Evolutionary conservation across 2,329 filamentous ascomycete genomes (phyloP), one percentile per base, ranked within the genome.

Genomic region (Aspergillus brasiliensis): DNA sequence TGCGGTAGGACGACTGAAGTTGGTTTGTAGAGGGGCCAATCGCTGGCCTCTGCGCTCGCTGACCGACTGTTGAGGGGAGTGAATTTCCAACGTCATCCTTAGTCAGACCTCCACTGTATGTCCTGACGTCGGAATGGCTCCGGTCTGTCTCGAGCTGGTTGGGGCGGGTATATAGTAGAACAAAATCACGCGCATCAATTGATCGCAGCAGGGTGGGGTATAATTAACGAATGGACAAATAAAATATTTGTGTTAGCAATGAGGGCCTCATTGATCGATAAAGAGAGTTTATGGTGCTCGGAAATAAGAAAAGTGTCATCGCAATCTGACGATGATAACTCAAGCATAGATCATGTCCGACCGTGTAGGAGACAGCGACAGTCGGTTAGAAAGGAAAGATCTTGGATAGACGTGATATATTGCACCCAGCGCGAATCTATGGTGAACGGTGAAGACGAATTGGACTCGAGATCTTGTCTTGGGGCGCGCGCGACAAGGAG

Each of bases 41-140:
- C 56, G 72, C 56, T 73, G 73, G 28, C 75, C 75, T 67, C 75
- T 69, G 54, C 76, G 75, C 63, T 75, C 71, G 51, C 73, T 72
- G 56, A 76, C 69, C 31, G 75, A 71, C 31, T 69, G 65, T 15
- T 61, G 65, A 57, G 62, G 51, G 13, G 58, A 44, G 38, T 63
- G 62, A 54, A 63, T 65, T 21, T 66, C 61, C 51, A 59, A 23
- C 57, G 59, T 62, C 64, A 66, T 68, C 55, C 58, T 62, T 56
- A 27, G 28, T 34, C 48, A 47, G 55, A 28, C 38, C 42, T 52
- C 28, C 17, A 46, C 28, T 23, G 42, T 38, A 47, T 25, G 52
- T 21, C 23, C 38, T 10, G 25, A 44, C 42, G 40, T 17, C 23
- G 40, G 8, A 46, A 34, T 17, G 19, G 5, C 38, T 27, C 25